Percentiles rank a stretch among this genome's conserved stretches.
Evolutionary conservation across 2,329 filamentous ascomycete genomes (phyloP).

Genomic region (Grosmannia penicillata): DNA sequence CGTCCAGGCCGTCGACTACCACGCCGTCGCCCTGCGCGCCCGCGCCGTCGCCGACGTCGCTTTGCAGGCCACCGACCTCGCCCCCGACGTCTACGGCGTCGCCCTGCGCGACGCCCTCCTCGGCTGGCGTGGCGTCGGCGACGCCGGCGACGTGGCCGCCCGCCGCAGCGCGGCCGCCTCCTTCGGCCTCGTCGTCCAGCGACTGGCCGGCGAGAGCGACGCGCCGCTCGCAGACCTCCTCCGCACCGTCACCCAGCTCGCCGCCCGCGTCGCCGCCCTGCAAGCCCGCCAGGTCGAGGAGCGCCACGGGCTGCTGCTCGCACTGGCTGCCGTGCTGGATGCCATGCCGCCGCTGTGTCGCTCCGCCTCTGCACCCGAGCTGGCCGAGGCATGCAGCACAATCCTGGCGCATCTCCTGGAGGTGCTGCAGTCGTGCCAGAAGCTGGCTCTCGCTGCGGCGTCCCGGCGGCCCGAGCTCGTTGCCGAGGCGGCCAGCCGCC

Average conservation of each 20-base stretch:
- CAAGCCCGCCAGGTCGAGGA: slow-evolving; percentile 49
- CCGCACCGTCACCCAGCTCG: slow-evolving; percentile 25
- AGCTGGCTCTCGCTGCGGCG: slow-evolving; percentile 25
- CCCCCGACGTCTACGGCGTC: slow-evolving; percentile 47
- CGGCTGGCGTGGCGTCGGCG: slow-evolving; percentile 78
- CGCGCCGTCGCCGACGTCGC: slow-evolving; percentile 70
- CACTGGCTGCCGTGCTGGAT: slow-evolving; percentile 44
- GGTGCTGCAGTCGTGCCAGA: slow-evolving; percentile 26
- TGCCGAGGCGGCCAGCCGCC: slow-evolving; percentile 43
- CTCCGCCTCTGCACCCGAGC: background rate
- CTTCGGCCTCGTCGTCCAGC: slow-evolving; percentile 43
- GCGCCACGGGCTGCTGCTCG: slow-evolving; percentile 50
- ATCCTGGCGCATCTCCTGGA: slow-evolving; percentile 10
- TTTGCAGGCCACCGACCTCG: slow-evolving; percentile 50
- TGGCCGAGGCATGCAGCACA: background rate
- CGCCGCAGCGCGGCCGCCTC: slow-evolving; percentile 57
- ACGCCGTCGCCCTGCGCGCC: slow-evolving; percentile 75
- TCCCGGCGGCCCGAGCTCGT: slow-evolving; percentile 50
- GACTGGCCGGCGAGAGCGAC: slow-evolving; percentile 10
- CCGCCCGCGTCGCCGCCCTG: slow-evolving; percentile 28
- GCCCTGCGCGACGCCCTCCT: slow-evolving; percentile 57
- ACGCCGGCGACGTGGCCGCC: slow-evolving; percentile 56
- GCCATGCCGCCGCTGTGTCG: slow-evolving; percentile 21
- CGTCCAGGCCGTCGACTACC: slow-evolving; percentile 85
- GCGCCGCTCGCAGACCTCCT: background rate